Evolutionary conservation across 2,329 filamentous ascomycete species (phyloP), one percentile per base, ranked within the genome.

Genomic region (Geosmithia putterillii): DNA sequence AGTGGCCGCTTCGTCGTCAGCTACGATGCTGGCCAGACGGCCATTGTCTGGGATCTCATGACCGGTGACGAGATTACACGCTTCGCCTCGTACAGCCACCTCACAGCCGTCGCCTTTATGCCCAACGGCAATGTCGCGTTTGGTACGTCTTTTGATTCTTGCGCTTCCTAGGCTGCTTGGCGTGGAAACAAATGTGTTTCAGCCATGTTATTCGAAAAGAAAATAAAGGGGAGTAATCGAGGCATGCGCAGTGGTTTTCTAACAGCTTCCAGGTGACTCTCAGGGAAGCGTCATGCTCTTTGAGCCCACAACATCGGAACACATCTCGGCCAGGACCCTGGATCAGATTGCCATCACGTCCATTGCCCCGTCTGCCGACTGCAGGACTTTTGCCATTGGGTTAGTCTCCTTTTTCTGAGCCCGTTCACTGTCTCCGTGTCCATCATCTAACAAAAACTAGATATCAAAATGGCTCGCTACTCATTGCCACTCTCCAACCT

Each of bases 31-130:
- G 83, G 86, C 34, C 86, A 90, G 61, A 95, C 86, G 1, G 87
- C 89, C 4, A 95, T 96, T 57, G 86, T 96, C 7, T 98, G 92
- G 92, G 90, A 98, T 63, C 72, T 95, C 47, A 79, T 94, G 66
- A 94, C 87, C 0, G 92, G 92, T 41, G 81, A 88, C 46, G 88
- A 95, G 62, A 75, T 95, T 46, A 81, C 90, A 35, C 77, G 89
- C n/a, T 96, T 96, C 65, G 81, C 83, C 20, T 92, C 89, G 0
- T 95, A 94, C 56, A 87, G 94, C 56, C 78, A 85, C 51, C 74
- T 96, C 49, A 81, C 81, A 19, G 82, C 86, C 23, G 90, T 89
- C 34, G 74, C 85, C 12, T 98, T 92, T 87, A 95, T 98, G 89
- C 77, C 83, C 38, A 95, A 95, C 64, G 92, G 92, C 44, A 94